Base-by-base conservation (phyloP, 768 basidiomycete species). In the Pisolithus orientalis region DNA sequence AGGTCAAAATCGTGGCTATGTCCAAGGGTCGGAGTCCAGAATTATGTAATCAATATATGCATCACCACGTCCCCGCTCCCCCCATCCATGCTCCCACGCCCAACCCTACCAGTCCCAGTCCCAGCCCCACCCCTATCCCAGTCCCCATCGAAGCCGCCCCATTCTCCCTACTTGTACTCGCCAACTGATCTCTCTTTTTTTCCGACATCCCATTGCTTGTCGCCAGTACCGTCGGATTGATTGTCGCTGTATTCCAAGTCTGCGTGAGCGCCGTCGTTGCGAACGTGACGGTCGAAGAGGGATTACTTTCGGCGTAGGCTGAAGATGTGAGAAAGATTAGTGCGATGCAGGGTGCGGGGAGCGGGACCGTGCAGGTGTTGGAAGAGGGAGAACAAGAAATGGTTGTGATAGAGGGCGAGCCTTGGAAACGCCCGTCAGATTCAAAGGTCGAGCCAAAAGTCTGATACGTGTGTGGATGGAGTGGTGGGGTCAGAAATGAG, bases 161-260 rank as follows among this genome's bases (percentile, higher is more conserved):
- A 3, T 29, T 44, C 49, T 24, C 54, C 1, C 48, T 44, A 49
- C 64, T 63, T 34, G 67, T 68, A 39, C 65, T 69, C 9, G 62
- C 68, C 43, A 53, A 14, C 25, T 43, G 44, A 17, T 54, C 24
- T 37, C 51, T 45, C 37, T 58, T 57, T 13, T 53, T 54, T 1
- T 64, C 68, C 32, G 53, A 59, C 39, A 69, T 65, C 1, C 75
- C 75, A 56, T 77, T 76, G 28, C 67, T 67, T 10, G 75, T 74
- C 27, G 66, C 63, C 49, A 77, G 48, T 2, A 68, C 68, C 24
- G 54, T 59, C 7, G 71, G 65, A 55, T 72, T 62, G 6, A 75
- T 64, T 0, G 68, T 70, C 0, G 68, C 66, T 6, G 66, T 68
- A 25, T 56, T 64, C 3, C 21, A 39, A 11, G 60, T 61, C 51